Evolutionary conservation across 169 alveolate genomes (phyloP), one percentile per base, ranked within the genome.

Genomic region (Plasmodium falciparum): DNA sequence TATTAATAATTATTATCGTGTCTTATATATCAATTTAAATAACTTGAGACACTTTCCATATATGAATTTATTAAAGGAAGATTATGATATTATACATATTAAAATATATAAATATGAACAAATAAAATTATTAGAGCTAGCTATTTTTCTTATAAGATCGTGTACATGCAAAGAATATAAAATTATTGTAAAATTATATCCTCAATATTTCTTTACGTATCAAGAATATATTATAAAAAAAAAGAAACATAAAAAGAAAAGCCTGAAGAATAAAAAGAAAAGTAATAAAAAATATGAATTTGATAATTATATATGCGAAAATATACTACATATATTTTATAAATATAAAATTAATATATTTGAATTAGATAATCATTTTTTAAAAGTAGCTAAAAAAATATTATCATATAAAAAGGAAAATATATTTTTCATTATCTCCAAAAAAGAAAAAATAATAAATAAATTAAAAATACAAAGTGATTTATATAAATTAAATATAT

Each of bases 321-420:
- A 61, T 62, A 11, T 52, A 24, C 24, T 52, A 24, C 43, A 15
- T 6, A 20, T 12, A 7, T 62, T 74, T 22, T 74, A 62, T 69
- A 74, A 62, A 74, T 74, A 74, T 74, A 74, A 62, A 74, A 74
- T 74, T 43, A 74, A 74, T 52, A 20, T 74, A 13, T 59, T 74
- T 39, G 88, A 74, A 17, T 26, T 58, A 4, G 88, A 74, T 52
- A 52, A 45, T 5, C 15, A 54, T n/a, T 43, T 62, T 62, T 74
- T 74, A 43, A 63, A 74, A 62, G 58, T 13, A 29, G 52, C 17
- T 2, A 62, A 62, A 2, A 15, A 54, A 20, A 54, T 73, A 66
- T 20, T 73, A 61, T 20, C 69, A 13, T 43, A 39, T 58, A 54
- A 73, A 22, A 56, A 61, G 17, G 88, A 59, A 74, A 61, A 74